Conservation (phyloP, 306 rosid genomes). For the Cercis canadensis region DNA sequence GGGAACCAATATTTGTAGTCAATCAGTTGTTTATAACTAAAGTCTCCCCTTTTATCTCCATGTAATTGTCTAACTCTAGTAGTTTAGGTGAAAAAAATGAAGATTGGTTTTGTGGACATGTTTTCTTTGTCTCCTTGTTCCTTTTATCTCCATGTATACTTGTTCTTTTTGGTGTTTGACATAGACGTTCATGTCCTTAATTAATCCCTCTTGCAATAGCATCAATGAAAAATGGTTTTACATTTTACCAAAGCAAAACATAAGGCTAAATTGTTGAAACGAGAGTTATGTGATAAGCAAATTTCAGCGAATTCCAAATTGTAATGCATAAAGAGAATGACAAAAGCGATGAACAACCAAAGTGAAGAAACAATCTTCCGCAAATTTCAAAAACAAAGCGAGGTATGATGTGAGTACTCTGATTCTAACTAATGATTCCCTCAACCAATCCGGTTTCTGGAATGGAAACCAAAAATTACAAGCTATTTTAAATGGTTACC, state of each 20-base stretch:
- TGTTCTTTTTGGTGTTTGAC: neutral
- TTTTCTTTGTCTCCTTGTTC: constrained; percentile 21
- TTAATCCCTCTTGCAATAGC: no score
- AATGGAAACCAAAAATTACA: neutral
- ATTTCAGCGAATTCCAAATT: neutral
- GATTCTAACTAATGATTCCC: constrained; percentile 15
- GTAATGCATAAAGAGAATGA: constrained; percentile 20
- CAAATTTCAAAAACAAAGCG: neutral
- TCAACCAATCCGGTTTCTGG: neutral
- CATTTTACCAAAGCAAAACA: constrained; percentile 8
- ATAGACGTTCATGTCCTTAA: no score
- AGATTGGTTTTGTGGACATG: constrained; percentile 37
- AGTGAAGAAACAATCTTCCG: constrained; percentile 9
- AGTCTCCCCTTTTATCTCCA: constrained; percentile 13
- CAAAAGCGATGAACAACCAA: constrained; percentile 1
- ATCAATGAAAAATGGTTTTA: neutral
- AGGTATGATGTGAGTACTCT: neutral
- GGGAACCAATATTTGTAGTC: neutral
- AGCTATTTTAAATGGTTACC: neutral
- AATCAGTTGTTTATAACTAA: constrained; percentile 1
- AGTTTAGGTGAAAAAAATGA: constrained; percentile 39
- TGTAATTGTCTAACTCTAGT: constrained; percentile 15
- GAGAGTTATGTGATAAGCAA: neutral
- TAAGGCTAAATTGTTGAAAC: constrained; percentile 10
- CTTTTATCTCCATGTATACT: no score